Conservation (phyloP, 192 early-diverging fungal genomes). For the Phycomyces blakesleeanus region DNA sequence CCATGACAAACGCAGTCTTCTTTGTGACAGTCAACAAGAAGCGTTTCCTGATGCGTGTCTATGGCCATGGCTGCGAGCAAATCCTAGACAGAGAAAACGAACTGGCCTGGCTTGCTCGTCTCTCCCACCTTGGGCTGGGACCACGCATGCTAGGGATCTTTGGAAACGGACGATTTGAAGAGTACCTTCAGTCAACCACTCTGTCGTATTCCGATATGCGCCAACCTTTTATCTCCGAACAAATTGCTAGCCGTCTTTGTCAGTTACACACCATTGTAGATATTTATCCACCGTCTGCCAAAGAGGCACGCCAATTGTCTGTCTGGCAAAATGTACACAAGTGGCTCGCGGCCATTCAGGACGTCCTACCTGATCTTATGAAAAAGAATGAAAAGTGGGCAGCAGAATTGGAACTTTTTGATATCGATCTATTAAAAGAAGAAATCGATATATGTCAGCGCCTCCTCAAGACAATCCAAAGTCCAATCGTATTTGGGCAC, state of each 20-base stretch:
- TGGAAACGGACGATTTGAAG: slow-evolving; percentile 82
- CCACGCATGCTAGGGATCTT: slow-evolving; percentile 73
- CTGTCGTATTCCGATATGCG: slow-evolving; percentile 69
- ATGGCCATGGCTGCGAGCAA: slow-evolving; percentile 77
- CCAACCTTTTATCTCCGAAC: slow-evolving; percentile 53
- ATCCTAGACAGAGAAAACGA: slow-evolving; percentile 78
- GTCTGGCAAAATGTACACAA: slow-evolving; percentile 65
- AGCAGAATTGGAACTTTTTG: slow-evolving; percentile 29
- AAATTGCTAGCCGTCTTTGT: slow-evolving; percentile 70
- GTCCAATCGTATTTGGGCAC: slow-evolving; percentile 84
- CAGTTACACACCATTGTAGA: slow-evolving; percentile 71
- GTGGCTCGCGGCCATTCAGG: slow-evolving; percentile 53
- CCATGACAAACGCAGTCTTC: slow-evolving; percentile 62
- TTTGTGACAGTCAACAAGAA: slow-evolving; percentile 28
- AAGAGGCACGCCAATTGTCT: slow-evolving; percentile 42
- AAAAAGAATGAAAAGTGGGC: slow-evolving; percentile 8
- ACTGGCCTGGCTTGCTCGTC: slow-evolving; percentile 69
- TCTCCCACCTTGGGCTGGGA: slow-evolving; percentile 70
- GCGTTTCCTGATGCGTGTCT: slow-evolving; percentile 62
- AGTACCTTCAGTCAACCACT: slow-evolving; percentile 74
- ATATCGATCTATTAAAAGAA: slow-evolving; percentile 44
- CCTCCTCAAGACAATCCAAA: slow-evolving; percentile 34
- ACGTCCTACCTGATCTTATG: slow-evolving; percentile 14
- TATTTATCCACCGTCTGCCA: slow-evolving; percentile 51
- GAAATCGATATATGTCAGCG: slow-evolving; percentile 49